phyloP scores from a whole-genome alignment of 257 asterid genomes.

The Perilla frutescens region DNA sequence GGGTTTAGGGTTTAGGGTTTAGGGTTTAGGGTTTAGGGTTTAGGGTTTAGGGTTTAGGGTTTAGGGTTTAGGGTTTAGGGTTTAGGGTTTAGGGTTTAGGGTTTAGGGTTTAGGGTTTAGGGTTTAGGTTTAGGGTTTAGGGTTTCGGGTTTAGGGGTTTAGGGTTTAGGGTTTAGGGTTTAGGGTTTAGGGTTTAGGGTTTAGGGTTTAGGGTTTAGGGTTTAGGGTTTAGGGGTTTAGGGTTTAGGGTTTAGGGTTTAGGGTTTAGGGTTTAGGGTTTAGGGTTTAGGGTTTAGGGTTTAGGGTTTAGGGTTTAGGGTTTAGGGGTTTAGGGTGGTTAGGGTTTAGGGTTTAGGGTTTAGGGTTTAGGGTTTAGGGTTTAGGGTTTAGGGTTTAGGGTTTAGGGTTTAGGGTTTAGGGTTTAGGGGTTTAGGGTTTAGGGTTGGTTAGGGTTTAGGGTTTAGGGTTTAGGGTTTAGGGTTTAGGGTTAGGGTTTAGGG shows the following conservation, averaged over 20 bases:
- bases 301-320: background rate
- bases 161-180: background rate
- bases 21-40: background rate
- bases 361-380: constrained; percentile 36
- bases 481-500: constrained; percentile 43
- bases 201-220: background rate
- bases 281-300: background rate
- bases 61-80: background rate
- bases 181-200: background rate
- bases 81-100: background rate
- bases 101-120: background rate
- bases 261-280: background rate
- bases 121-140: too few species aligned
- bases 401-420: background rate
- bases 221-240: background rate
- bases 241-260: background rate
- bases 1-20: background rate
- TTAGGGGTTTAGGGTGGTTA: background rate
- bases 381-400: constrained; percentile 18
- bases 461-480: constrained; percentile 29
- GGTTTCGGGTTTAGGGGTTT: background rate
- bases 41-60: background rate
- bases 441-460: too few species aligned
- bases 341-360: background rate
- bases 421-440: too few species aligned